A percentile compares a stretch with the other conserved stretches of the same genome.
phyloP scores from a whole-genome alignment of 495 filamentous ascomycete genomes.

The Aspergillus campestris region DNA sequence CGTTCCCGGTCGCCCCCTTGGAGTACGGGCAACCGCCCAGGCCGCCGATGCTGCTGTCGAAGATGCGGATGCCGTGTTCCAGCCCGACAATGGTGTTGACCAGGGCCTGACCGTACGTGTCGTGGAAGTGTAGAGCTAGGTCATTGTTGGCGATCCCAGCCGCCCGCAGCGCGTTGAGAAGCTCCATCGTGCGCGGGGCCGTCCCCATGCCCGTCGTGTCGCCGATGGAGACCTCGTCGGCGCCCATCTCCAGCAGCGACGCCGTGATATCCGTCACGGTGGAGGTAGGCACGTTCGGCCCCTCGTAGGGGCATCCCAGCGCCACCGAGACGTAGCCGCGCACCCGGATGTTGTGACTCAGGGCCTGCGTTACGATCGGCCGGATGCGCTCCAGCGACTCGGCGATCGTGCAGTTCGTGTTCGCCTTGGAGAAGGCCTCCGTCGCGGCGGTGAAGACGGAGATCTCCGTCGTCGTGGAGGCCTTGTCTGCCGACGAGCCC shows the following conservation, averaged over 20 bases:
- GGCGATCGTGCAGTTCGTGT: constrained; percentile 83
- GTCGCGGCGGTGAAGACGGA: constrained; percentile 91
- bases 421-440: constrained; percentile 81
- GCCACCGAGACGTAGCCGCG: constrained; percentile 94
- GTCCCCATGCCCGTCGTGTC: constrained; percentile 98
- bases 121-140: constrained; percentile 89
- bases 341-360: constrained; percentile 61
- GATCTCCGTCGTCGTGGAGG: constrained; percentile 54
- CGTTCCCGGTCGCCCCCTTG: constrained; percentile 91
- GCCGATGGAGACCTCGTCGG: constrained; percentile 86
- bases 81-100: constrained; percentile 82
- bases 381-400: constrained; percentile 70
- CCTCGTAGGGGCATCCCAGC: constrained; percentile 91
- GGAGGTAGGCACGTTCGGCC: constrained; percentile 67
- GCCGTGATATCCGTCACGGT: constrained; percentile 79
- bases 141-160: constrained; percentile 74
- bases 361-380: constrained; percentile 66
- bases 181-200: constrained; percentile 63
- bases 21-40: constrained; percentile 91
- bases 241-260: constrained; percentile 83
- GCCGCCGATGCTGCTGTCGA: constrained; percentile 60
- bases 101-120: constrained; percentile 92
- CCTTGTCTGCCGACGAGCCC: constrained; percentile 24
- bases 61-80: constrained; percentile 80
- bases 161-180: constrained; percentile 60